phyloP scores from a whole-genome alignment of 2,329 filamentous ascomycete genomes.

The Alternaria angustiovoidea region DNA sequence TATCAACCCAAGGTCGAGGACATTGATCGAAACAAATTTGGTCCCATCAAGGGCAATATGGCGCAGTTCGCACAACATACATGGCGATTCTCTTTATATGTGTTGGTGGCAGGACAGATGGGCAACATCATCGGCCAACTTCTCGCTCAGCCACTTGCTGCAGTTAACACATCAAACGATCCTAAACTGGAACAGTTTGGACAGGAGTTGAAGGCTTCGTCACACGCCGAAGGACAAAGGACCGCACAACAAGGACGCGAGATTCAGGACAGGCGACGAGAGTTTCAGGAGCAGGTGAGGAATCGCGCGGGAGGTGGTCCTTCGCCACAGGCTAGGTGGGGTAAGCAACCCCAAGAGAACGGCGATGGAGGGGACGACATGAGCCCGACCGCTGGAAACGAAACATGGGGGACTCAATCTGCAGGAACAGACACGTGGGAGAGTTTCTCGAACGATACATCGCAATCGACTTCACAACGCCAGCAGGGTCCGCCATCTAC shows the following conservation, averaged over 20 bases:
- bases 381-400: constrained; percentile 54
- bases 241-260: constrained; percentile 24
- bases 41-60: constrained; percentile 41
- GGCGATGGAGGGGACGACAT: constrained; percentile 51
- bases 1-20: constrained; percentile 50
- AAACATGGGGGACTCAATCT: constrained; percentile 34
- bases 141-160: constrained; percentile 44
- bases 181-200: constrained; percentile 52
- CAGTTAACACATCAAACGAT: constrained; percentile 49
- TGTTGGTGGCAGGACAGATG: constrained; percentile 37
- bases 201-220: constrained; percentile 43
- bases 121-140: constrained; percentile 46
- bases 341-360: constrained; percentile 21
- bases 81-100: constrained; percentile 39
- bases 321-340: constrained; percentile 48
- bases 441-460: constrained; percentile 23
- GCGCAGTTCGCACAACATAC: constrained; percentile 41
- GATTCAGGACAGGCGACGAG: constrained; percentile 29
- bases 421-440: constrained; percentile 19
- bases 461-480: constrained; percentile 17
- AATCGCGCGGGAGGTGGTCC: constrained; percentile 39
- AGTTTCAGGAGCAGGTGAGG: constrained; percentile 31
- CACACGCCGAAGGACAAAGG: constrained; percentile 19
- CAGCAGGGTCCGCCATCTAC: constrained; percentile 15
- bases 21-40: constrained; percentile 52